Conservation (phyloP, 2,329 filamentous ascomycete genomes). For the Claviceps digitariae region DNA sequence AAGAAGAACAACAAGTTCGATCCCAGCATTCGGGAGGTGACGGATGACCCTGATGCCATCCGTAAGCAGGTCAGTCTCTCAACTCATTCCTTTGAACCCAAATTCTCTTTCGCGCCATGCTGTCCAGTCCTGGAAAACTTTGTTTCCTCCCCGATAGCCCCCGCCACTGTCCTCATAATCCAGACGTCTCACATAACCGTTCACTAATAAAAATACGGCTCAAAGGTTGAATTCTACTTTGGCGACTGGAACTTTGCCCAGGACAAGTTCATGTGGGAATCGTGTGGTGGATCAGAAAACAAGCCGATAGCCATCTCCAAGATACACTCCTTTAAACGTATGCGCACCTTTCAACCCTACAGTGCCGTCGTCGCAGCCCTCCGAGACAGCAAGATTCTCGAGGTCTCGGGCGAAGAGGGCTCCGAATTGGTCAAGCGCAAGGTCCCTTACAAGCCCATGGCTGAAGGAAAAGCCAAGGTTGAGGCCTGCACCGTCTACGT, state of each 20-base stretch:
- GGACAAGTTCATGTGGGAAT: conserved; percentile 75
- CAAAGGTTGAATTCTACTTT: conserved; percentile 94
- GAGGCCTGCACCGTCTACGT: conserved; percentile 72
- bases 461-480: conserved; percentile 48
- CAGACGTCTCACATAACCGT: too few species aligned
- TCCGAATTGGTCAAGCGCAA: conserved; percentile 66
- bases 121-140: neutral
- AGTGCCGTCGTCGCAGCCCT: conserved; percentile 71
- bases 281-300: conserved; percentile 67
- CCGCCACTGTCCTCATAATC: neutral
- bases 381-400: conserved; percentile 59
- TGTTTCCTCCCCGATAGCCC: too few species aligned
- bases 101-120: neutral
- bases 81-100: neutral
- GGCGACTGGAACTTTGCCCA: conserved; percentile 78
- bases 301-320: conserved; percentile 65
- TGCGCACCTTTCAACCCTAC: conserved; percentile 88
- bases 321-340: conserved; percentile 83
- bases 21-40: conserved; percentile 51
- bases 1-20: conserved; percentile 57
- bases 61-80: conserved; percentile 55
- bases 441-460: conserved; percentile 46
- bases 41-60: conserved; percentile 67
- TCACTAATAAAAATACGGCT: neutral
- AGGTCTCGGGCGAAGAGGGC: conserved; percentile 60